Percentiles rank a stretch among this genome's conserved stretches.
Conservation (phyloP, 148 eudicot species). For the Nyssa sinensis region DNA sequence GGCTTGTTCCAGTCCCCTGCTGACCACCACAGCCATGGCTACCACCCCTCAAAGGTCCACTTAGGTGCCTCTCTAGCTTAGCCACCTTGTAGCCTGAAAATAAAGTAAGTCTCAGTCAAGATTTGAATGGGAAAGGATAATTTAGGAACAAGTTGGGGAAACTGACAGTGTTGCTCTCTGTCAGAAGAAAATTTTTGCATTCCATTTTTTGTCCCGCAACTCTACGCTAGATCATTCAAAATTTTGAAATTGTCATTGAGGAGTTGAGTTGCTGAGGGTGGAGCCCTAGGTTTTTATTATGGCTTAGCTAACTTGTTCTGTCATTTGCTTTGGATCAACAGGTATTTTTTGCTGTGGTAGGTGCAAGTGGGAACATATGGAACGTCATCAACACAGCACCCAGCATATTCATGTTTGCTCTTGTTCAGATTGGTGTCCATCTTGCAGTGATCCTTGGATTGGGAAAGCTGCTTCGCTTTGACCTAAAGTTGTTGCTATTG, state of each 20-base stretch:
- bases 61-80: too few species aligned
- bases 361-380: slow-evolving; percentile 79
- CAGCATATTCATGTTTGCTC: slow-evolving; percentile 75
- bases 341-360: slow-evolving; percentile 87
- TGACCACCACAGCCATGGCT: too few species aligned
- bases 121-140: background rate
- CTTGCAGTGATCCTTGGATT: slow-evolving; percentile 75
- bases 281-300: background rate
- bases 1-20: too few species aligned
- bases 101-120: background rate
- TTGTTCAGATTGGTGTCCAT: slow-evolving; percentile 74
- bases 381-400: slow-evolving; percentile 79
- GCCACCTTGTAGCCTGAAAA: background rate
- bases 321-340: slow-evolving; percentile 18
- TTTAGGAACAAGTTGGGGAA: background rate
- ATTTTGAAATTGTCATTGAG: background rate
- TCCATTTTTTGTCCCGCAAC: too few species aligned
- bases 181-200: too few species aligned
- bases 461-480: slow-evolving; percentile 65
- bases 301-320: background rate
- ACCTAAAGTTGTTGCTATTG: slow-evolving; percentile 57
- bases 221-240: background rate
- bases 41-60: too few species aligned
- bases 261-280: background rate
- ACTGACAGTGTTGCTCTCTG: too few species aligned